A percentile compares a stretch with the other conserved stretches of the same genome.
These are phyloP conservation scores for Didymella exigua DNA, from an alignment of 2,329 filamentous ascomycete genomes.

Conservation along the genomic window DNA sequence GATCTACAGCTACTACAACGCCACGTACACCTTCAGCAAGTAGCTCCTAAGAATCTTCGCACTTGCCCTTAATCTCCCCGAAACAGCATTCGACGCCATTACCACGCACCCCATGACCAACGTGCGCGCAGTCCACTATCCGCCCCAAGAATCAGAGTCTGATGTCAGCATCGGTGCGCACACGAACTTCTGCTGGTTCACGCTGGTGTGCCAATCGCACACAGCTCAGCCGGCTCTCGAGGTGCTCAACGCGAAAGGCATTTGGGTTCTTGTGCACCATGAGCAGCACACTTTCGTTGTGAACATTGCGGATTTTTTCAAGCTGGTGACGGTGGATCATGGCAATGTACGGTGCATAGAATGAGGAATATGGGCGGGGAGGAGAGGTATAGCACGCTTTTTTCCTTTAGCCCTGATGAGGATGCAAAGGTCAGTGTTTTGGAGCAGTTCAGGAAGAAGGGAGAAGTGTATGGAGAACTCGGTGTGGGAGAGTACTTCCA, in stretches of 20 bases:
- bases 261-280: constrained; percentile 49
- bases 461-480: constrained; percentile 36
- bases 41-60: constrained; percentile 46
- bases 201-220: constrained; percentile 44
- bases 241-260: constrained; percentile 51
- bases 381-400: constrained; percentile 50
- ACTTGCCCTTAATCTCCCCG: constrained; percentile 49
- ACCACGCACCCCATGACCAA: constrained; percentile 52
- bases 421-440: constrained; percentile 42
- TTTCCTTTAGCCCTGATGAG: constrained; percentile 49
- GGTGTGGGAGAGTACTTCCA: constrained; percentile 43
- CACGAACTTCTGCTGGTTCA: constrained; percentile 53
- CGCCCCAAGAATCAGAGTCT: constrained; percentile 38
- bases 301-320: constrained; percentile 51
- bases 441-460: constrained; percentile 34
- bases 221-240: constrained; percentile 43
- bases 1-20: constrained; percentile 40
- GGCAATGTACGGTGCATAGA: constrained; percentile 50
- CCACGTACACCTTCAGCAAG: constrained; percentile 39
- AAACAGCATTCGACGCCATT: constrained; percentile 47
- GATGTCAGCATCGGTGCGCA: constrained; percentile 51
- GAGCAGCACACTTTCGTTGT: constrained; percentile 48
- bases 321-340: constrained; percentile 50
- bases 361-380: constrained; percentile 49
- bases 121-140: constrained; percentile 51